Evolutionary conservation across 257 asterid species (phyloP).

Genomic region (Nicotiana tabacum): DNA sequence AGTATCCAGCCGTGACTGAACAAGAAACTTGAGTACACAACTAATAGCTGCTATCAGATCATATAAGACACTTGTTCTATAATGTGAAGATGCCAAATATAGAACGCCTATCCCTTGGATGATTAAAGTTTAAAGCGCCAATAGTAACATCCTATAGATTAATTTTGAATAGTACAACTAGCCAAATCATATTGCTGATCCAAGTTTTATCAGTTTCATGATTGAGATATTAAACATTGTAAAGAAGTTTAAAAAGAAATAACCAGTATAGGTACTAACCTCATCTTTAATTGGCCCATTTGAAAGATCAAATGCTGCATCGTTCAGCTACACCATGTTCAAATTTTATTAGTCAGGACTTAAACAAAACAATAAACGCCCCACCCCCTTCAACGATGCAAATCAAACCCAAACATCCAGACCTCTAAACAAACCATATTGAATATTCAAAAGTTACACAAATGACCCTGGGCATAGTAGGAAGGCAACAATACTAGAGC

Average conservation of each 20-base stretch:
- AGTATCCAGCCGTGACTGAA: not conserved
- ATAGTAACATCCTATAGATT: not conserved
- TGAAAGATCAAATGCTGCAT: slow-evolving; percentile 98
- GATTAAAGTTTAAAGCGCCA: not conserved
- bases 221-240: not conserved
- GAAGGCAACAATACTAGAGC: not conserved
- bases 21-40: not conserved
- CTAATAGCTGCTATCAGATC: not conserved
- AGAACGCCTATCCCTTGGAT: not conserved
- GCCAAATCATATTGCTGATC: not conserved
- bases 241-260: not conserved
- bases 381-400: not conserved
- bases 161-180: not conserved
- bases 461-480: not conserved
- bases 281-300: slow-evolving; percentile 75
- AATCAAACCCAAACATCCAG: not conserved
- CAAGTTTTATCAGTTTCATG: not conserved
- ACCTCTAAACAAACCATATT: not conserved
- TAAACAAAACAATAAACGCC: not conserved
- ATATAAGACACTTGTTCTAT: not conserved
- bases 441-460: not conserved
- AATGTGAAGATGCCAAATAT: not conserved
- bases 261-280: slow-evolving; percentile 38
- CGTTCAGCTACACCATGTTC: slow-evolving; percentile 64
- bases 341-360: slow-evolving; percentile 13